Evolutionary conservation across 768 basidiomycete species (phyloP).

Genomic region (Rhodocollybia butyracea): DNA sequence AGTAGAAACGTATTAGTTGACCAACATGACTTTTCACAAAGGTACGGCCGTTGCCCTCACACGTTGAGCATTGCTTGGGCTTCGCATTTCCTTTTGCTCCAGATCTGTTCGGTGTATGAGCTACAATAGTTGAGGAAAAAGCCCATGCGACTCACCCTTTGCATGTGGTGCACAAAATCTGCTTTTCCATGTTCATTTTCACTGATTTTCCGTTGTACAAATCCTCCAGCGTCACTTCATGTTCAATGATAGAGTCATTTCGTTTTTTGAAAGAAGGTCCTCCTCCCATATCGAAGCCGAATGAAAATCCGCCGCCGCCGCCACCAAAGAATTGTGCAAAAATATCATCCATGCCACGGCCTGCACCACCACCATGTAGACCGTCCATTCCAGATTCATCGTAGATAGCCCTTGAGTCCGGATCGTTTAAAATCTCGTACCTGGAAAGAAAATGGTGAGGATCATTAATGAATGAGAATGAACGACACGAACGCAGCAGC

Average conservation of each 20-base stretch:
- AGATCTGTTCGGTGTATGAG: slow-evolving; percentile 42
- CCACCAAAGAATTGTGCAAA: slow-evolving; percentile 72
- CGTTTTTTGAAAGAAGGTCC: slow-evolving; percentile 50
- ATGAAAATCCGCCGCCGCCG: slow-evolving; percentile 51
- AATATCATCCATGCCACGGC: slow-evolving; percentile 54
- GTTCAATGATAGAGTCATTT: slow-evolving; percentile 71
- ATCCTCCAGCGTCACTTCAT: slow-evolving; percentile 89
- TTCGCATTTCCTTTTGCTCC: slow-evolving; percentile 85
- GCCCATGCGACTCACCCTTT: slow-evolving; percentile 57
- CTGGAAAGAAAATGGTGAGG: slow-evolving; percentile 31
- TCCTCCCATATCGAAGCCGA: slow-evolving; percentile 59
- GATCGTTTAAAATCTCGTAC: slow-evolving; percentile 80
- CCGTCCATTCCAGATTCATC: slow-evolving; percentile 74
- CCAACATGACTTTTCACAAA: slow-evolving; percentile 53
- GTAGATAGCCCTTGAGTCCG: slow-evolving; percentile 65
- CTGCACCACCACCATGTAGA: slow-evolving; percentile 43
- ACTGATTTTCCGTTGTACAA: slow-evolving; percentile 88
- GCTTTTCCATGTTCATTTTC: slow-evolving; percentile 86
- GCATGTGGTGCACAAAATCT: slow-evolving; percentile 73
- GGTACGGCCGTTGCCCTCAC: slow-evolving; percentile 82
- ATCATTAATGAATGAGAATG: slow-evolving; percentile 1
- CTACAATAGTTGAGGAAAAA: slow-evolving; percentile 10
- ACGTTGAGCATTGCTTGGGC: slow-evolving; percentile 75
- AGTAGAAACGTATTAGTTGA: background rate
- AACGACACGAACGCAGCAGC: slow-evolving; percentile 69